Percentiles rank a stretch among this genome's conserved stretches.
Conservation (phyloP, 768 basidiomycete species). For the Hirschioporus abietinus region DNA sequence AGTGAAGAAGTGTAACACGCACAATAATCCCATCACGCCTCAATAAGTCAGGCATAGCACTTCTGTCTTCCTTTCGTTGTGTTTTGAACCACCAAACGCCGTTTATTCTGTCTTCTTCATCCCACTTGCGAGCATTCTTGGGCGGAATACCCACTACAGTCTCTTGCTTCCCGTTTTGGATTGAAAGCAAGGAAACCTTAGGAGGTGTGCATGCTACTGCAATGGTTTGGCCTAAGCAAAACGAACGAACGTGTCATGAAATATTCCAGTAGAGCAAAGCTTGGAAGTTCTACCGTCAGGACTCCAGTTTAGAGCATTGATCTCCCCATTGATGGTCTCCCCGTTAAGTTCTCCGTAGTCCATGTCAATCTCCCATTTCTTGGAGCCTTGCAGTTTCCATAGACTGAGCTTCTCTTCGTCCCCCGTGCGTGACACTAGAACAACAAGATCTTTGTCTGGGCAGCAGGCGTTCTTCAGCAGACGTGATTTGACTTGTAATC, state of each 20-base stretch:
- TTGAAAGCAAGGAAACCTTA: slow-evolving; percentile 63
- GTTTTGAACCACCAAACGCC: slow-evolving; percentile 74
- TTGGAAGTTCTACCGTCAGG: slow-evolving; percentile 56
- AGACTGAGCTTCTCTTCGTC: slow-evolving; percentile 66
- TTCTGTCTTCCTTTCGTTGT: slow-evolving; percentile 31
- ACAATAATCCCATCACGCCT: slow-evolving; percentile 62
- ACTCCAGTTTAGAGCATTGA: slow-evolving; percentile 70
- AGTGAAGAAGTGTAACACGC: slow-evolving; percentile 18
- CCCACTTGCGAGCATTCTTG: slow-evolving; percentile 11
- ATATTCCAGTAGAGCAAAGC: slow-evolving; percentile 4
- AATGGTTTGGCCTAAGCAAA: slow-evolving; percentile 54
- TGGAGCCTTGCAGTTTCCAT: slow-evolving; percentile 77
- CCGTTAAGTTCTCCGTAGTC: slow-evolving; percentile 28
- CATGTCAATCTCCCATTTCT: slow-evolving; percentile 80
- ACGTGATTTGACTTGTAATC: slow-evolving; percentile 52
- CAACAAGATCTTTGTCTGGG: slow-evolving; percentile 78
- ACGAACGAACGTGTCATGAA: slow-evolving; percentile 7
- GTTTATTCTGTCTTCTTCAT: slow-evolving; percentile 28
- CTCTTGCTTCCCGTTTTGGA: slow-evolving; percentile 67
- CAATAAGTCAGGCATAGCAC: slow-evolving; percentile 70
- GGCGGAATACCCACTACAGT: slow-evolving; percentile 37
- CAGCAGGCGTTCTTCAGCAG: slow-evolving; percentile 66
- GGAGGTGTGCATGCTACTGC: slow-evolving; percentile 69
- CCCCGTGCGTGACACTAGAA: slow-evolving; percentile 61
- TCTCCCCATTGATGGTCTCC: slow-evolving; percentile 39